Evolutionary conservation across 768 basidiomycete genomes (phyloP).

Genomic region (Mycena rebaudengoi): DNA sequence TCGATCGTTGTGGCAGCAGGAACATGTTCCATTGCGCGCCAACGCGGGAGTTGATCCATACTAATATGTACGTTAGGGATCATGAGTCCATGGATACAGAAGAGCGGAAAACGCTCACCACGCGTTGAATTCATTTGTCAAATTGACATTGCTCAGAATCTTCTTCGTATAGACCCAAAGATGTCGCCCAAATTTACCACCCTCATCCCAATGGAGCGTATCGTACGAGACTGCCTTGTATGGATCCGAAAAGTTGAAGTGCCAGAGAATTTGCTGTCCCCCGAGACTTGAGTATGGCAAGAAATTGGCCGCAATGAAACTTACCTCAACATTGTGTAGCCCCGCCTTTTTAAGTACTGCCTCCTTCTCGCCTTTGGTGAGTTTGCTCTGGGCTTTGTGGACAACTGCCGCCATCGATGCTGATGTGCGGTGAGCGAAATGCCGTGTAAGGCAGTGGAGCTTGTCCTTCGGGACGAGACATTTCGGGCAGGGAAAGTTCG

Average conservation of each 20-base stretch:
- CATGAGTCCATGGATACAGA: background rate
- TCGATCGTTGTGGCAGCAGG: background rate
- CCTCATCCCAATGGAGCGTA: background rate
- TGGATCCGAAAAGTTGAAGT: background rate
- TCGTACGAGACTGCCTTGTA: background rate
- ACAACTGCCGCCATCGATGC: background rate
- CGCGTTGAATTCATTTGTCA: background rate
- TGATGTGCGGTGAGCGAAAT: background rate
- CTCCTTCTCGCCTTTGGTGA: constrained; percentile 1
- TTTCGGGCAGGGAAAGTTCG: constrained; percentile 22
- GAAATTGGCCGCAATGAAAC: background rate
- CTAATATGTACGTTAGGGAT: background rate
- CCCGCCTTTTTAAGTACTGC: background rate
- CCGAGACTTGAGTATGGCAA: background rate
- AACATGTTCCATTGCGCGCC: background rate
- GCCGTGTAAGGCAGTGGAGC: background rate
- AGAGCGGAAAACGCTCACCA: no score
- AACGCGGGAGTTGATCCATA: background rate
- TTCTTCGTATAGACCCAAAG: background rate
- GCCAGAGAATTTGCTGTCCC: background rate
- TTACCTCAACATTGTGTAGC: background rate
- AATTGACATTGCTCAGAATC: background rate
- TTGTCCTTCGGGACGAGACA: constrained; percentile 21
- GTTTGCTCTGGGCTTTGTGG: background rate
- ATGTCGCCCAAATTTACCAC: background rate